These are phyloP conservation scores for Apiotrichum laibachii DNA, from an alignment of 1,284 basidiomycete genomes.

Conservation along the genomic window DNA sequence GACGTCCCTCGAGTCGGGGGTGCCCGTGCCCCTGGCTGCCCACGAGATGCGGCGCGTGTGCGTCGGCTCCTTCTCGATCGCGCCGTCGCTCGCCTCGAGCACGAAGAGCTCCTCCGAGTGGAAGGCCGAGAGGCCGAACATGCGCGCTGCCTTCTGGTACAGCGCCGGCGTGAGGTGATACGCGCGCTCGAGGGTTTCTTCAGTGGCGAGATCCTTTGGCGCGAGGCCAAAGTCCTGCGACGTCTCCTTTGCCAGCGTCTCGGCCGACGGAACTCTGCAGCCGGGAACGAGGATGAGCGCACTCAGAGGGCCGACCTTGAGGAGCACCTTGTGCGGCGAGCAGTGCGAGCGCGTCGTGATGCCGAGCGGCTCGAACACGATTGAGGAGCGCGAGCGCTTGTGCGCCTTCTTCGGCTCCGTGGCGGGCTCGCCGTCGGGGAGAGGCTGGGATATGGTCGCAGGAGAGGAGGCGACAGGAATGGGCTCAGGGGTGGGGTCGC, in stretches of 20 bases:
- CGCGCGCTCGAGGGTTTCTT: conserved; percentile 20
- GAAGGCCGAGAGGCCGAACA: conserved; percentile 34
- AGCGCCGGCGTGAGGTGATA: conserved; percentile 28
- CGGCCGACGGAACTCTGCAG: neutral
- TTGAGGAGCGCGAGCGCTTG: neutral
- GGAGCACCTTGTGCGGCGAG: conserved; percentile 8
- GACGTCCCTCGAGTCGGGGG: neutral
- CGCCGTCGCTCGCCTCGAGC: conserved; percentile 20
- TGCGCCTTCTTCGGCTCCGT: neutral
- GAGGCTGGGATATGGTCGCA: neutral
- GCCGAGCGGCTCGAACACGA: neutral
- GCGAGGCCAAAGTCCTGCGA: neutral
- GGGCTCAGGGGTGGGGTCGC: conserved; percentile 1
- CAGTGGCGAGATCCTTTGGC: neutral
- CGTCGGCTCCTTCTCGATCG: conserved; percentile 3
- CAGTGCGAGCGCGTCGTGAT: conserved; percentile 4
- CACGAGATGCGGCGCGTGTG: neutral
- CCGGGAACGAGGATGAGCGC: neutral
- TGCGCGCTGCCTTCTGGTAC: conserved; percentile 30
- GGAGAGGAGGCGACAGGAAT: neutral
- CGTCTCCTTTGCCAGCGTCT: neutral
- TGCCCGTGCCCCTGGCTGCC: neutral
- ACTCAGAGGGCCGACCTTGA: conserved; percentile 11
- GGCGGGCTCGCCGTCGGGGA: neutral
- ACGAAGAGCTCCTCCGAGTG: conserved; percentile 39